These are phyloP conservation scores for Lenwebbia sp. DNA, from an alignment of 345 rosid genomes.

Conservation along the genomic window DNA sequence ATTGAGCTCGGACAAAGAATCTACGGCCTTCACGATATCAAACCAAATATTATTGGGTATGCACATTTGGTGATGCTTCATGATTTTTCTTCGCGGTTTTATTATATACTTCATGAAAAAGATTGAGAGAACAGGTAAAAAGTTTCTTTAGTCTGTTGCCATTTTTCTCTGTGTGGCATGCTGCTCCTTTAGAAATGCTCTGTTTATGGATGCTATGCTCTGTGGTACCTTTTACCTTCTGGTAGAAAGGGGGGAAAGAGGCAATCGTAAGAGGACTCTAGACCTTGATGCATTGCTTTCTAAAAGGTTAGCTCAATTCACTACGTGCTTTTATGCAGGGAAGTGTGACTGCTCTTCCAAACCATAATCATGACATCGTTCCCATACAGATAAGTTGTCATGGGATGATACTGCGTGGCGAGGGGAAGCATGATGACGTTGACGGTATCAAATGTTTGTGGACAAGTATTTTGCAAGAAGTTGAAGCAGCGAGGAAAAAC, in stretches of 20 bases:
- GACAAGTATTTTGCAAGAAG: conserved; percentile 48
- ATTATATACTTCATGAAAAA: neutral
- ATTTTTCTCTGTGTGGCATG: neutral
- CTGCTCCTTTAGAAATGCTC: neutral
- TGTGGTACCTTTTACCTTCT: neutral
- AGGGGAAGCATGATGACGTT: conserved; percentile 14
- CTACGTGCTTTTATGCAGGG: conserved; percentile 41
- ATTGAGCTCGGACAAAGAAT: neutral
- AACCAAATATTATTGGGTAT: neutral
- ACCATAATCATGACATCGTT: conserved; percentile 41
- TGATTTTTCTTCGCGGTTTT: neutral
- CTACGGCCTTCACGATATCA: neutral
- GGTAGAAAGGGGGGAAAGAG: neutral
- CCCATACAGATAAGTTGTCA: conserved; percentile 46
- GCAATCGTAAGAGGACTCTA: neutral
- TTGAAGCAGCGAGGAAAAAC: conserved; percentile 27
- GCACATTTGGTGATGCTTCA: neutral
- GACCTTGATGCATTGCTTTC: neutral
- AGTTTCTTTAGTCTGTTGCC: neutral
- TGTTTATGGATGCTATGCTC: neutral
- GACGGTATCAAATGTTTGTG: conserved; percentile 36
- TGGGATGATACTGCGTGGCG: conserved; percentile 12
- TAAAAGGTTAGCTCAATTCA: neutral
- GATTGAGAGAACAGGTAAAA: neutral
- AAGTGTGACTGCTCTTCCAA: conserved; percentile 41